Conservation (phyloP, 148 eudicot genomes). For the Chenopodium suecicum region DNA sequence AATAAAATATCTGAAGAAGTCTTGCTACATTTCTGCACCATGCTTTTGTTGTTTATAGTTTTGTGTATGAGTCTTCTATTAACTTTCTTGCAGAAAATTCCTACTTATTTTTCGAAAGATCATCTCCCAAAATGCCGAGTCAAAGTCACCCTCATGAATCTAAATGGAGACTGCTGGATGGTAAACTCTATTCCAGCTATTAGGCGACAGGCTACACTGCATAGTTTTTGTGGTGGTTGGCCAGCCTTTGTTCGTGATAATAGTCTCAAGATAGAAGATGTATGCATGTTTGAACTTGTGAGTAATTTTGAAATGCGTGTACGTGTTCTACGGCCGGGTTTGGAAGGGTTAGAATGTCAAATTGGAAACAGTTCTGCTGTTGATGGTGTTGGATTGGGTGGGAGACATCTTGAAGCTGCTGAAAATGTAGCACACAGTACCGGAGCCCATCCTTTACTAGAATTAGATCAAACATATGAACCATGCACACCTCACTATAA, state of each 20-base stretch:
- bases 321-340: conserved; percentile 60
- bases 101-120: conserved; percentile 56
- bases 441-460: background rate
- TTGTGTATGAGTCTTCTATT: conserved; percentile 2
- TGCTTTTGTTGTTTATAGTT: background rate
- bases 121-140: conserved; percentile 66
- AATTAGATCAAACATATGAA: conserved; percentile 10
- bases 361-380: conserved; percentile 28
- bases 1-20: background rate
- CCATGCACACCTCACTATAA: background rate
- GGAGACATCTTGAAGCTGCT: background rate
- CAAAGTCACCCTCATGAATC: conserved; percentile 63
- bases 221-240: conserved; percentile 91
- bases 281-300: conserved; percentile 88
- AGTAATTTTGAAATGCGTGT: conserved; percentile 79
- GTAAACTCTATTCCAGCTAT: conserved; percentile 64
- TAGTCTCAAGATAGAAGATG: conserved; percentile 70
- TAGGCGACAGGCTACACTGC: conserved; percentile 43
- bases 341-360: conserved; percentile 54
- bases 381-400: conserved; percentile 25
- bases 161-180: conserved; percentile 70
- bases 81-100: conserved; percentile 59
- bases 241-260: conserved; percentile 81
- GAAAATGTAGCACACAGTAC: conserved; percentile 11
- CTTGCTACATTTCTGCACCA: background rate